Evolutionary conservation across 2,329 filamentous ascomycete genomes (phyloP).

Genomic region (Arthroderma uncinatum): DNA sequence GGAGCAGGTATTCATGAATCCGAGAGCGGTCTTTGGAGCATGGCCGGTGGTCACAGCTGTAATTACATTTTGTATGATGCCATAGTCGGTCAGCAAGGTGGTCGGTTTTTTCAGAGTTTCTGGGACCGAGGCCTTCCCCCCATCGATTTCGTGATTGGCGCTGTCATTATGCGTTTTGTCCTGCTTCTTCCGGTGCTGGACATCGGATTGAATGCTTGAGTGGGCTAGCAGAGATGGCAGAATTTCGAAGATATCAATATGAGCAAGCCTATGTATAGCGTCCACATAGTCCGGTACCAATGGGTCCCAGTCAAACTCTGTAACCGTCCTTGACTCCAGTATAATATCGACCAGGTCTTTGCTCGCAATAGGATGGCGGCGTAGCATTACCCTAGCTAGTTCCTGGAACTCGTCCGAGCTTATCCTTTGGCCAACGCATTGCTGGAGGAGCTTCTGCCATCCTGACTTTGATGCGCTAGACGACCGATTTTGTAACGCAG

Average conservation of each 20-base stretch:
- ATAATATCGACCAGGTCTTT: conserved; percentile 27
- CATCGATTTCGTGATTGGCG: not conserved
- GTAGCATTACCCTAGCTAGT: conserved; percentile 26
- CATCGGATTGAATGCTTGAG: conserved; percentile 24
- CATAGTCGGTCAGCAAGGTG: conserved; percentile 34
- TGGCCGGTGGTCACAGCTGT: conserved; percentile 28
- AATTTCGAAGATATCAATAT: conserved; percentile 26
- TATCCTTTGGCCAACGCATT: conserved; percentile 12
- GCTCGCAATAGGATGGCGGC: conserved; percentile 24
- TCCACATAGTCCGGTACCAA: conserved; percentile 33
- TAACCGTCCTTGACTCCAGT: conserved; percentile 25
- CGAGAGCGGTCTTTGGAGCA: conserved; percentile 22
- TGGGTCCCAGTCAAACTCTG: conserved; percentile 32
- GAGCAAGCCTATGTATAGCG: conserved; percentile 25
- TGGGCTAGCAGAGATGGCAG: conserved; percentile 26
- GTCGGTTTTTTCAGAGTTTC: not conserved
- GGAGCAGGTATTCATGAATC: conserved; percentile 25
- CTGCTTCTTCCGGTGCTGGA: conserved; percentile 9
- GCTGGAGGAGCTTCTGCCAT: conserved; percentile 13
- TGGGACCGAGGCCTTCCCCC: not conserved
- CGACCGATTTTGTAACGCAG: not conserved
- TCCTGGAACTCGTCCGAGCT: conserved; percentile 27
- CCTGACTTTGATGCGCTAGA: conserved; percentile 4
- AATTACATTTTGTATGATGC: conserved; percentile 33
- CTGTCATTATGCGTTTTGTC: not conserved